A percentile compares a stretch with the other conserved stretches of the same genome.
Evolutionary conservation across 2,329 filamentous ascomycete genomes (phyloP).

Genomic region (Nigrograna mackinnonii): DNA sequence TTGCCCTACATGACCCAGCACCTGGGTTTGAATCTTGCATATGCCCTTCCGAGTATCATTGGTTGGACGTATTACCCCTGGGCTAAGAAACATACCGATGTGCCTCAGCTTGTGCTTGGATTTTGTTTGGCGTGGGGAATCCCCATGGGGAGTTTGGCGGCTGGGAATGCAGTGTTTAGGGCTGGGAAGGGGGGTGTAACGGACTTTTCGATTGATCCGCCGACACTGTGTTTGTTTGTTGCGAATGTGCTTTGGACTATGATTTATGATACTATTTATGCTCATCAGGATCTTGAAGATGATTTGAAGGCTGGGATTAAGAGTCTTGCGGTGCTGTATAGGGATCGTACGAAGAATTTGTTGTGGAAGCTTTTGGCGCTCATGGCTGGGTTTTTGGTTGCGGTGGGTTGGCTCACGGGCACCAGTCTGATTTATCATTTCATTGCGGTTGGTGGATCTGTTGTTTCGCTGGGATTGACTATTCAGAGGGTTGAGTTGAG

Average conservation of each 20-base stretch:
- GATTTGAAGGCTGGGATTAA: slow-evolving; percentile 37
- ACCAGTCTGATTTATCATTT: not conserved
- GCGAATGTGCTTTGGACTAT: slow-evolving; percentile 25
- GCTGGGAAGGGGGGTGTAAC: not conserved
- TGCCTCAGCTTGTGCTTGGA: slow-evolving; percentile 56
- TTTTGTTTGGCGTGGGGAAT: slow-evolving; percentile 21
- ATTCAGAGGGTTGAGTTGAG: slow-evolving; percentile 1
- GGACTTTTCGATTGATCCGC: not conserved
- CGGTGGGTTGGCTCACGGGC: not conserved
- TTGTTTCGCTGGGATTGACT: not conserved
- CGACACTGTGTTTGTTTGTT: not conserved
- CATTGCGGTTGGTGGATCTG: not conserved
- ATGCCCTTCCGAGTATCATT: slow-evolving; percentile 45
- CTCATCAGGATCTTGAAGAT: slow-evolving; percentile 37
- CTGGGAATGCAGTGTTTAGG: not conserved
- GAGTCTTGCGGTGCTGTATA: slow-evolving; percentile 8
- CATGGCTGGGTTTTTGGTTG: not conserved
- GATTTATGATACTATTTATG: slow-evolving; percentile 43
- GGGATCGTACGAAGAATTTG: not conserved
- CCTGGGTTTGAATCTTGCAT: not conserved
- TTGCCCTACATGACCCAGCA: slow-evolving; percentile 26
- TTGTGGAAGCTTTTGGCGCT: not conserved
- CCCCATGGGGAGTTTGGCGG: slow-evolving; percentile 2
- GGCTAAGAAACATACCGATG: slow-evolving; percentile 57
- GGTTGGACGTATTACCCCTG: slow-evolving; percentile 54